phyloP scores from a whole-genome alignment of 1,284 basidiomycete genomes.

The Hypsizygus ulmarius region DNA sequence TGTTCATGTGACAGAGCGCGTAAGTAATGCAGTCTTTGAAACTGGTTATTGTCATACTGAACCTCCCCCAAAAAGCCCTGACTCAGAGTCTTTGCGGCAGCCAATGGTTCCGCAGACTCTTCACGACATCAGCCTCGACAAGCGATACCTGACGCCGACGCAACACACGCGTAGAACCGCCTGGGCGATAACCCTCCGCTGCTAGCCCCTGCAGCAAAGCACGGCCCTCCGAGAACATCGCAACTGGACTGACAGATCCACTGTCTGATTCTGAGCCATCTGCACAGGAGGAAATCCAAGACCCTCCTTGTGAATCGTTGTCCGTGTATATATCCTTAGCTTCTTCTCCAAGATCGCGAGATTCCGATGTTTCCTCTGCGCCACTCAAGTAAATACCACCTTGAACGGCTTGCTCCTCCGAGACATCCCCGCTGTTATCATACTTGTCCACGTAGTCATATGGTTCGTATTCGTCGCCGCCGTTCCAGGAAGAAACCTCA shows the following conservation, averaged over 20 bases:
- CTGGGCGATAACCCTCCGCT: conserved; percentile 4
- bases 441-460: too few relatives aligned
- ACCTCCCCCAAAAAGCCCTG: too few relatives aligned
- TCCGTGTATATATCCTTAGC: too few relatives aligned
- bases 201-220: conserved; percentile 35
- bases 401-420: too few relatives aligned
- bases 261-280: conserved; percentile 7
- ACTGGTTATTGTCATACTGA: too few relatives aligned
- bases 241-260: conserved; percentile 4
- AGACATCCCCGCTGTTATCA: too few relatives aligned
- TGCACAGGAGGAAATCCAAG: neutral
- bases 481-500: too few relatives aligned
- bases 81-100: conserved; percentile 50
- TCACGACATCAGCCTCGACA: conserved; percentile 59
- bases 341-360: too few relatives aligned
- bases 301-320: neutral
- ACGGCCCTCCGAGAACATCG: conserved; percentile 44
- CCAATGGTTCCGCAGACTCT: conserved; percentile 57
- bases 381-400: too few relatives aligned
- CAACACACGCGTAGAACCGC: neutral
- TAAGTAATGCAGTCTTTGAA: too few relatives aligned
- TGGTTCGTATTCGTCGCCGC: too few relatives aligned
- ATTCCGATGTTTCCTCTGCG: too few relatives aligned
- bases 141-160: conserved; percentile 22
- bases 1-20: neutral